Conservation (phyloP, 148 eudicot species). For the Mesembryanthemum crystallinum region DNA sequence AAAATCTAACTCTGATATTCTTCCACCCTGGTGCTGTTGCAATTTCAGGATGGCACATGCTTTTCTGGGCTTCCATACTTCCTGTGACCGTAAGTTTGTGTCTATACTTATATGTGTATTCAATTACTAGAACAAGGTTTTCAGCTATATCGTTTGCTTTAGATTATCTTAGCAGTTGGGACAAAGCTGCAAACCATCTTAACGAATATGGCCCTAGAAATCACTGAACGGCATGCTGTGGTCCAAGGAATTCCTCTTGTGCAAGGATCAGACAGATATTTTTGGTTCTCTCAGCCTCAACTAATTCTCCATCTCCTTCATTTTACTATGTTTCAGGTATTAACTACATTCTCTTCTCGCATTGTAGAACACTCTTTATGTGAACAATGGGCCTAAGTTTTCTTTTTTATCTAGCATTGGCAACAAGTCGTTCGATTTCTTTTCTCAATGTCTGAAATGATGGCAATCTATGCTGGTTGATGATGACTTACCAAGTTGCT, state of each 20-base stretch:
- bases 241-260: constrained; percentile 93
- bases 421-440: not conserved
- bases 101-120: not conserved
- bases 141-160: constrained; percentile 3
- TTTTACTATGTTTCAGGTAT: constrained; percentile 82
- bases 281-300: constrained; percentile 83
- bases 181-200: constrained; percentile 85
- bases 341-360: not conserved
- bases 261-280: constrained; percentile 76
- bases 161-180: constrained; percentile 88
- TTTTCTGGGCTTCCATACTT: constrained; percentile 71
- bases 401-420: not conserved
- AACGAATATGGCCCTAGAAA: constrained; percentile 81
- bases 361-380: not conserved
- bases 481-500: not conserved
- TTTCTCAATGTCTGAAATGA: not conserved
- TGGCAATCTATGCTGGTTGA: too few relatives aligned
- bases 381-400: not conserved
- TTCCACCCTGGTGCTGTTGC: not conserved
- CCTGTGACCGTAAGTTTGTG: constrained; percentile 64
- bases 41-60: constrained; percentile 65
- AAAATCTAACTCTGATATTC: not conserved
- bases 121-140: not conserved
- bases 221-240: constrained; percentile 82
- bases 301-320: constrained; percentile 77